Evolutionary conservation across 2,329 filamentous ascomycete species (phyloP).

Genomic region (Blumeriella jaapii): DNA sequence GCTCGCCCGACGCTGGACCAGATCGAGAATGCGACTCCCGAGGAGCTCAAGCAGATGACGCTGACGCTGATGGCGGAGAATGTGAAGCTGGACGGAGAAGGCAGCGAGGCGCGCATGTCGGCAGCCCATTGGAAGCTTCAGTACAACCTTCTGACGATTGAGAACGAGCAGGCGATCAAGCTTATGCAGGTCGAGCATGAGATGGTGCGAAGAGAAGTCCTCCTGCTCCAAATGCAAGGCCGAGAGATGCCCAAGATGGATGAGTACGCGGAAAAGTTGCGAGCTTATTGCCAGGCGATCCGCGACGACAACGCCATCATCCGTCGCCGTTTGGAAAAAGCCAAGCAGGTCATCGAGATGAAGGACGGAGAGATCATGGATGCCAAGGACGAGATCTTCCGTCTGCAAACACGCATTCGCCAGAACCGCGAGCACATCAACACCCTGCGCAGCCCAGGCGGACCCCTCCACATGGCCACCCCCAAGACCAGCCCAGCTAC

Average conservation of each 20-base stretch:
- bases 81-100: slow-evolving; percentile 34
- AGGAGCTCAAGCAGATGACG: slow-evolving; percentile 46
- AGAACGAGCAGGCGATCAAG: slow-evolving; percentile 75
- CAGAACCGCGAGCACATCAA: slow-evolving; percentile 85
- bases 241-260: too few species aligned
- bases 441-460: slow-evolving; percentile 63
- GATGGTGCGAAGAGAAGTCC: slow-evolving; percentile 71
- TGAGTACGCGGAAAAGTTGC: slow-evolving; percentile 50
- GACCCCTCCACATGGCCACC: slow-evolving; percentile 51
- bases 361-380: slow-evolving; percentile 62
- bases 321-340: slow-evolving; percentile 53
- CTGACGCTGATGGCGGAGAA: slow-evolving; percentile 44
- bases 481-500: slow-evolving; percentile 38
- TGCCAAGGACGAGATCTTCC: slow-evolving; percentile 63
- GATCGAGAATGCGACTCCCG: slow-evolving; percentile 40
- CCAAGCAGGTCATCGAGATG: slow-evolving; percentile 67
- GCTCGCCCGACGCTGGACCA: slow-evolving; percentile 34
- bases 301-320: slow-evolving; percentile 55
- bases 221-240: too few species aligned
- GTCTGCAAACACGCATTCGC: slow-evolving; percentile 71
- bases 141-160: slow-evolving; percentile 71
- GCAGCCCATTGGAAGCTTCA: slow-evolving; percentile 86
- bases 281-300: slow-evolving; percentile 53
- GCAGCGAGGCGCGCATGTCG: slow-evolving; percentile 66
- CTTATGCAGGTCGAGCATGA: slow-evolving; percentile 84